Conservation (phyloP, 768 basidiomycete genomes). For the Antrodiella citrinella region DNA sequence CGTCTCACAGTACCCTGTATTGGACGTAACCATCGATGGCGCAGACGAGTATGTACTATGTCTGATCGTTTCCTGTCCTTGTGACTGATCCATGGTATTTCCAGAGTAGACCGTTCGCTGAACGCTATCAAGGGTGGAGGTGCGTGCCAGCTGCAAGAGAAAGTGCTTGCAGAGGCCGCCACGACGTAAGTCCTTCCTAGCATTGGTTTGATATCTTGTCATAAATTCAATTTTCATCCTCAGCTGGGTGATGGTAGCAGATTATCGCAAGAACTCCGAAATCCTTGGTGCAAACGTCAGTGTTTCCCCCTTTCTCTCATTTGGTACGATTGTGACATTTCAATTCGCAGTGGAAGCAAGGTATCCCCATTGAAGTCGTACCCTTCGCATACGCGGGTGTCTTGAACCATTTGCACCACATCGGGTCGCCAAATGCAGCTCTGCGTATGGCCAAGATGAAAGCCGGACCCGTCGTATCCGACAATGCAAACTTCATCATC, state of each 20-base stretch:
- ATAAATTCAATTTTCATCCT: slow-evolving; percentile 5
- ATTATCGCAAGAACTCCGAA: slow-evolving; percentile 88
- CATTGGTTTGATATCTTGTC: neutral
- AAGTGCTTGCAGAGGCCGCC: slow-evolving; percentile 95
- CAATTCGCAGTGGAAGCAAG: slow-evolving; percentile 60
- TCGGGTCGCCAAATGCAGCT: slow-evolving; percentile 64
- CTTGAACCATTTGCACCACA: slow-evolving; percentile 54
- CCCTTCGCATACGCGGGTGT: slow-evolving; percentile 94
- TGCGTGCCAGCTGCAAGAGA: slow-evolving; percentile 93
- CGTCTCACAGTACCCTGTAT: slow-evolving; percentile 76
- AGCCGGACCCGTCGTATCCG: slow-evolving; percentile 93
- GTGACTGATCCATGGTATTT: neutral
- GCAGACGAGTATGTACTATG: slow-evolving; percentile 76
- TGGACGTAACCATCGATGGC: slow-evolving; percentile 97
- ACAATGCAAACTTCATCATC: slow-evolving; percentile 97
- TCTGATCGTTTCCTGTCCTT: neutral
- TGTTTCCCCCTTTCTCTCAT: slow-evolving; percentile 10
- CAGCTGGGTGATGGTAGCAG: slow-evolving; percentile 88
- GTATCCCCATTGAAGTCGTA: slow-evolving; percentile 94
- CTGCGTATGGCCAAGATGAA: slow-evolving; percentile 91
- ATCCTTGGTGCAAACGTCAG: slow-evolving; percentile 76
- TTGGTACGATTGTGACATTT: no score
- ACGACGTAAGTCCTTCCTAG: slow-evolving; percentile 45
- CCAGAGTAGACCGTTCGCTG: slow-evolving; percentile 74
- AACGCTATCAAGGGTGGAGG: slow-evolving; percentile 98